Percentiles rank a stretch among this genome's conserved stretches.
Conservation (phyloP, 305 asterid genomes). For the Andrographis paniculata region DNA sequence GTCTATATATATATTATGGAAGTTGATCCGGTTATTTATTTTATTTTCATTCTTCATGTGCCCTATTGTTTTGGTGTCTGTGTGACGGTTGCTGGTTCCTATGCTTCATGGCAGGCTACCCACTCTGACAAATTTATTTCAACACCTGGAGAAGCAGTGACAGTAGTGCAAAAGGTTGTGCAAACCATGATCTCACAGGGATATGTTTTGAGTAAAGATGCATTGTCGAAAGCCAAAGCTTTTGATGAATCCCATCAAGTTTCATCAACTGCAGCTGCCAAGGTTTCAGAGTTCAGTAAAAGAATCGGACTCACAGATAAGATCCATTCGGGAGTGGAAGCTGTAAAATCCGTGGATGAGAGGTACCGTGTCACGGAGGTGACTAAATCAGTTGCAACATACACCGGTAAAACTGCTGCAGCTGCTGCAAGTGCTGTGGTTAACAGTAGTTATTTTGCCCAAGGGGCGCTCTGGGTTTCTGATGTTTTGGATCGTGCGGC, state of each 20-base stretch:
- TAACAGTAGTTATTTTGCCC: conserved; percentile 44
- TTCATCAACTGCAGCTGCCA: conserved; percentile 48
- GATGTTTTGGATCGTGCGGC: conserved; percentile 40
- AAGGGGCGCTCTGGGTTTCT: conserved; percentile 58
- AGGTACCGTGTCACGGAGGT: conserved; percentile 1
- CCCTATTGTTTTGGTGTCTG: neutral
- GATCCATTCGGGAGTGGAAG: conserved; percentile 31
- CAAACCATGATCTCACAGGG: conserved; percentile 51
- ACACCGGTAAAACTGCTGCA: conserved; percentile 29
- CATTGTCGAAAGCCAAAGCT: conserved; percentile 53
- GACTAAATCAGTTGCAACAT: conserved; percentile 28
- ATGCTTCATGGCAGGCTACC: neutral
- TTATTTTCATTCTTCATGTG: too few species aligned
- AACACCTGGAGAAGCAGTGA: conserved; percentile 61
- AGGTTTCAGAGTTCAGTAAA: conserved; percentile 45
- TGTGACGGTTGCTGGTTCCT: neutral
- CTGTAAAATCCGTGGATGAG: conserved; percentile 23
- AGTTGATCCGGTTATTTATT: too few species aligned
- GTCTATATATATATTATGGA: too few species aligned
- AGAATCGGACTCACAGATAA: conserved; percentile 49
- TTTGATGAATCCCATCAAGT: conserved; percentile 46
- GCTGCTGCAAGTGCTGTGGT: conserved; percentile 63
- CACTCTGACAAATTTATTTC: conserved; percentile 29
- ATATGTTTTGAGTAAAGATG: conserved; percentile 46
- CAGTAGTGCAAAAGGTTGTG: conserved; percentile 42